Base-by-base conservation (phyloP, 441 rosid genomes). In the Viola pubescens region DNA sequence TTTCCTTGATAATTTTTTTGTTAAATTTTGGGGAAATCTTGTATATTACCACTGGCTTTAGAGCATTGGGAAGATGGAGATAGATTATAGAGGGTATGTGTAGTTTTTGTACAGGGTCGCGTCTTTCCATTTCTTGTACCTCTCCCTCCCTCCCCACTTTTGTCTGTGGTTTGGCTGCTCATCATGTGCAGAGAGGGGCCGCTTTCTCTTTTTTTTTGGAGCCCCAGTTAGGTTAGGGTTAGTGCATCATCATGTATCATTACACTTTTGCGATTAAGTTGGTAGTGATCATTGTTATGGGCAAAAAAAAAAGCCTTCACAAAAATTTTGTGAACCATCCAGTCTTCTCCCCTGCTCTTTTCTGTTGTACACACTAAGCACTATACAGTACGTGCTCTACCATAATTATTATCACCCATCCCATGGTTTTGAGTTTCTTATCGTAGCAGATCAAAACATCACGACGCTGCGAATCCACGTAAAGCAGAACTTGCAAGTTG, bases 41-140 rank as follows among this genome's bases (percentile, higher is more conserved):
- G 91, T 87, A 87, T 43, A 87, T 84, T 79, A 77, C 73, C 80
- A 77, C 77, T 73, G 65, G 66, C 34, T 68, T 54, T 74, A 78
- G 85, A 79, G 79, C 69, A 52, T 50, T 62, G 83, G 86, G 77
- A 79, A 67, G 81, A 66, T 69, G 60, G 73, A 78, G 87, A 72
- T 72, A 60, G 71, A 77, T 70, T 2, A 81, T 76, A 87, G 81
- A 81, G 84, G 76, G 34, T 26, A 26, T 2, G 34, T 26, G 34
- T 26, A 26, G 34, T 72, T 72, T 66, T 68, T 86, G 92, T 86
- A 84, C 85, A 86, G 89, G 75, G 71, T 79, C 83, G 70, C 79
- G 14, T 76, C 82, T 77, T 60, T 41, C 81, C 80, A 56, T 69
- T 60, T 64, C 73, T 68, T 77, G 70, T 70, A 50, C 55, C 42